Evolutionary conservation across 2,329 filamentous ascomycete genomes (phyloP).

Genomic region (Apiospora marii): DNA sequence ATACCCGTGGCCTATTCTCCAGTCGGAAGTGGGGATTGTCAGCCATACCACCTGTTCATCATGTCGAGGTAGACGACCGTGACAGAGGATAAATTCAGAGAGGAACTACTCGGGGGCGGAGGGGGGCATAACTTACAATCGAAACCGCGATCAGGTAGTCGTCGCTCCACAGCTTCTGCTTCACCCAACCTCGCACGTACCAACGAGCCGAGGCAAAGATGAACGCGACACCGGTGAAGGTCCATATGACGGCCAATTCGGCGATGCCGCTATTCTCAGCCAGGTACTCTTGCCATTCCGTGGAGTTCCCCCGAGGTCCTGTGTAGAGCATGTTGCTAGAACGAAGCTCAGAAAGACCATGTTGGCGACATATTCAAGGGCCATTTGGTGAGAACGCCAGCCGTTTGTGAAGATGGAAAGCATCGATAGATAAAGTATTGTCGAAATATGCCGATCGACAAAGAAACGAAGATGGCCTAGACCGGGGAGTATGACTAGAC

Average conservation of each 20-base stretch:
- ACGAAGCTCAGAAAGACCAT: background rate
- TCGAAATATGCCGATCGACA: background rate
- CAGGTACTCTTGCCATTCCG: conserved; percentile 2
- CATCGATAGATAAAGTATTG: background rate
- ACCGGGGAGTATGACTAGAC: background rate
- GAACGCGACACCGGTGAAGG: conserved; percentile 40
- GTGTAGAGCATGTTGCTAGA: background rate
- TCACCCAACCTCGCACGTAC: conserved; percentile 39
- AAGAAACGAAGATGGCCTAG: background rate
- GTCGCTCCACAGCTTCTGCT: conserved; percentile 44
- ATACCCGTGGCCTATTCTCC: background rate
- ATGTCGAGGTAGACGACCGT: background rate
- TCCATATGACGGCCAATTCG: conserved; percentile 42
- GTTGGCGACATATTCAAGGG: background rate
- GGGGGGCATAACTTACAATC: conserved; percentile 38
- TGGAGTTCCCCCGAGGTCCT: background rate
- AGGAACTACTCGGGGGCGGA: too few relatives aligned
- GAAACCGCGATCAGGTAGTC: conserved; percentile 47
- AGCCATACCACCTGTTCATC: background rate
- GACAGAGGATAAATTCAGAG: background rate
- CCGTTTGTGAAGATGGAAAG: background rate
- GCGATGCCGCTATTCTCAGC: conserved; percentile 35
- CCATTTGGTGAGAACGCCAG: background rate
- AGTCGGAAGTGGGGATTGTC: background rate
- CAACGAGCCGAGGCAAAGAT: conserved; percentile 41